Percentiles rank a stretch among this genome's conserved stretches.
These are phyloP conservation scores for Karstenula rhodostoma DNA, from an alignment of 2,329 filamentous ascomycete genomes.

Conservation along the genomic window DNA sequence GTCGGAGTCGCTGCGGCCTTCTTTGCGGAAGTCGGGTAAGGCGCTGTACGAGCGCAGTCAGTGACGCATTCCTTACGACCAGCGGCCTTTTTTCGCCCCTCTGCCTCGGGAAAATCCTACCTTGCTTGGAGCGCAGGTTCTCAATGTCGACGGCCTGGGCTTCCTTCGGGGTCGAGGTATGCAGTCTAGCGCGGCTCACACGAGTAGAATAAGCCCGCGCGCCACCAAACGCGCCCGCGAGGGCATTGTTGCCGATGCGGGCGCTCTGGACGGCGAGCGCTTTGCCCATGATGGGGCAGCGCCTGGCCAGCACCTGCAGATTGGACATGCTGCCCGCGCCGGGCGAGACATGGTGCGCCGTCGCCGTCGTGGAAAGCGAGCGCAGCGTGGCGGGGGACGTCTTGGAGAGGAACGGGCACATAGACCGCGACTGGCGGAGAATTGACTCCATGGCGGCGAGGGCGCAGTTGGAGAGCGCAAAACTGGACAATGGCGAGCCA, in stretches of 20 bases:
- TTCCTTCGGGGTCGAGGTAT: conserved; percentile 80
- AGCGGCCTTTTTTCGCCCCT: background rate
- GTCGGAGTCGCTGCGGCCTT: conserved; percentile 32
- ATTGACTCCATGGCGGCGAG: conserved; percentile 81
- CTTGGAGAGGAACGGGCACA: conserved; percentile 98
- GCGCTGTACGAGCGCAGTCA: conserved; percentile 31
- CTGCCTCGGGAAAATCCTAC: conserved; percentile 44
- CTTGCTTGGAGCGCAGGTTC: conserved; percentile 46
- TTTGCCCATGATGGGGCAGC: conserved; percentile 99
- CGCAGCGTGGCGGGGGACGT: conserved; percentile 91
- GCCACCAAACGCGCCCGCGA: conserved; percentile 60
- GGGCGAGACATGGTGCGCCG: conserved; percentile 70
- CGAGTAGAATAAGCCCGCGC: conserved; percentile 58
- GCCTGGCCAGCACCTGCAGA: conserved; percentile 89
- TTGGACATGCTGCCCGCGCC: conserved; percentile 96
- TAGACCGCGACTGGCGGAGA: conserved; percentile 91
- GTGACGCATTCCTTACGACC: conserved; percentile 1
- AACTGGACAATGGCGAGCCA: background rate
- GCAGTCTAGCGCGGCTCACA: conserved; percentile 75
- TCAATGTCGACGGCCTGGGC: conserved; percentile 76
- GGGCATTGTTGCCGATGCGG: conserved; percentile 56
- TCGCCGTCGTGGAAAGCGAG: conserved; percentile 80
- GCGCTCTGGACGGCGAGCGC: conserved; percentile 84
- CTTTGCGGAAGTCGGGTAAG: conserved; percentile 40
- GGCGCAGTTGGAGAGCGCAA: conserved; percentile 14